Evolutionary conservation across 2,329 filamentous ascomycete genomes (phyloP).

Genomic region (Aspergillus ustus): DNA sequence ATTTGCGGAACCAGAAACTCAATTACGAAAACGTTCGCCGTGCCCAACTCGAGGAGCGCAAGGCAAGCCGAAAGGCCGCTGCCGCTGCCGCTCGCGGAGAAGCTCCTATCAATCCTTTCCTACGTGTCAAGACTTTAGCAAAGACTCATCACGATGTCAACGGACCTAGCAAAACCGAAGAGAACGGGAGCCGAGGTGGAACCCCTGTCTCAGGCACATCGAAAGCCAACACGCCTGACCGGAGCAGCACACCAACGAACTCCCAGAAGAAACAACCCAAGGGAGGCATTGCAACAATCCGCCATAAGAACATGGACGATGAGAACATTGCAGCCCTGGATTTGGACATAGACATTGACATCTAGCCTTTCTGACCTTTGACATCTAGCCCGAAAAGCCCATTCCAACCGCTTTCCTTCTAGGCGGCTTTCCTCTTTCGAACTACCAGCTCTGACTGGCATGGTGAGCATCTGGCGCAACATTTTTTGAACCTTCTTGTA

Average conservation of each 20-base stretch:
- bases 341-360: constrained; percentile 88
- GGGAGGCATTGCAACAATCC: constrained; percentile 68
- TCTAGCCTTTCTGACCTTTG: constrained; percentile 52
- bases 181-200: constrained; percentile 46
- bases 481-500: constrained; percentile 18
- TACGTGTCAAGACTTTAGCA: constrained; percentile 68
- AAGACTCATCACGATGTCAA: constrained; percentile 69
- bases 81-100: constrained; percentile 68
- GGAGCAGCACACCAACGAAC: constrained; percentile 40
- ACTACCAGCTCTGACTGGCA: constrained; percentile 9
- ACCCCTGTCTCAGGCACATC: constrained; percentile 58
- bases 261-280: constrained; percentile 43
- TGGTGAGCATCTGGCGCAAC: constrained; percentile 16
- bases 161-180: constrained; percentile 35
- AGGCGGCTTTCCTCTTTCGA: not conserved
- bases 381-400: not conserved
- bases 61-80: constrained; percentile 63
- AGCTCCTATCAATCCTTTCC: constrained; percentile 56
- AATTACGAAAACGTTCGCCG: constrained; percentile 91
- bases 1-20: constrained; percentile 78
- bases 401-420: not conserved
- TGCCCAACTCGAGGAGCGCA: constrained; percentile 82
- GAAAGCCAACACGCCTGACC: constrained; percentile 57
- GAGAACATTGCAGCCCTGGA: constrained; percentile 90
- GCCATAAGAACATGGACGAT: constrained; percentile 80